Conservation (phyloP, 192 early-diverging fungal genomes). For the Entomortierella lignicola region DNA sequence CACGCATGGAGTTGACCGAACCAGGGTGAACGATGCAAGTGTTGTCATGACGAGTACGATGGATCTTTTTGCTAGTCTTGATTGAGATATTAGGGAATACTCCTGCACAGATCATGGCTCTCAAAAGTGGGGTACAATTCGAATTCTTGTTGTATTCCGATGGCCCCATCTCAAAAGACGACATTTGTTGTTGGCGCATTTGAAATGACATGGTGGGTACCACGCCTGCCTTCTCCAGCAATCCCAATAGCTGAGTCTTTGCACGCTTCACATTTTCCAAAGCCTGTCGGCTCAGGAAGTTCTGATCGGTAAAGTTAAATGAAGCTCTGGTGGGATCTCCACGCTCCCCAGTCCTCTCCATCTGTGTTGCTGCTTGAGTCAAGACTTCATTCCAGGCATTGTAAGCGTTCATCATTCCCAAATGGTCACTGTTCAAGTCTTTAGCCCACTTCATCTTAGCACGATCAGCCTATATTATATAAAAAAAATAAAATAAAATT, state of each 20-base stretch:
- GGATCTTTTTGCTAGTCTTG: constrained; percentile 54
- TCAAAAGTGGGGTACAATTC: constrained; percentile 69
- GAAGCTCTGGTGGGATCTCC: constrained; percentile 38
- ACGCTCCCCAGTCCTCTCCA: constrained; percentile 42
- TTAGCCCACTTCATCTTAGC: constrained; percentile 56
- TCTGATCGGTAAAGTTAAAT: constrained; percentile 57
- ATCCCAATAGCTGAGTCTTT: constrained; percentile 55
- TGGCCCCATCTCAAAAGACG: constrained; percentile 51
- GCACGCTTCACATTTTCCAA: constrained; percentile 57
- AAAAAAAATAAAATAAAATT: too few species aligned
- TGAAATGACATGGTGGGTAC: constrained; percentile 52
- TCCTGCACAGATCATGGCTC: constrained; percentile 83
- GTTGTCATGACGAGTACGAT: constrained; percentile 55
- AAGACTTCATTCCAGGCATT: constrained; percentile 56
- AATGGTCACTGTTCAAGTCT: constrained; percentile 57
- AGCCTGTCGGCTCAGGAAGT: constrained; percentile 55
- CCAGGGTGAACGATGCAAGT: constrained; percentile 55
- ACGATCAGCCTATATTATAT: constrained; percentile 47
- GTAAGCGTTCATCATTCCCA: constrained; percentile 61
- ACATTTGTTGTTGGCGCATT: constrained; percentile 29
- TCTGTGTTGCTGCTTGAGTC: constrained; percentile 9
- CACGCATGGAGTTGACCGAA: constrained; percentile 55
- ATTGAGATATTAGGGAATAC: constrained; percentile 78
- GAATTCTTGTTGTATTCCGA: constrained; percentile 69
- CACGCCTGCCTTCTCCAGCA: constrained; percentile 57